Conservation (phyloP, 176 grass and related monocot genomes). For the Aegilops umbellulata region DNA sequence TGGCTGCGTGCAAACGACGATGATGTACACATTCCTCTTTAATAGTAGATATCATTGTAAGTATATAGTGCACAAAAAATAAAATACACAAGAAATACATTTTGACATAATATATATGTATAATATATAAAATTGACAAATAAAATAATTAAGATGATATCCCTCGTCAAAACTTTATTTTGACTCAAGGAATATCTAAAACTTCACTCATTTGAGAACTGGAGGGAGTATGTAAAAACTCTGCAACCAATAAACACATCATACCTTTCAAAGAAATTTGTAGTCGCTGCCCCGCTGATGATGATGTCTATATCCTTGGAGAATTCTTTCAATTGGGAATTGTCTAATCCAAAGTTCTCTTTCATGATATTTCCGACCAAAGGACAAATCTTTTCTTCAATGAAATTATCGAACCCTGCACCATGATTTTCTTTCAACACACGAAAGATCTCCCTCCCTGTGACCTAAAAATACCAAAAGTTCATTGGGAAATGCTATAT, state of each 20-base stretch:
- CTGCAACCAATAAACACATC: neutral
- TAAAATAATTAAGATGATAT: too few species aligned
- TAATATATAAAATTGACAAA: too few species aligned
- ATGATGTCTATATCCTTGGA: neutral
- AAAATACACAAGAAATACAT: too few species aligned
- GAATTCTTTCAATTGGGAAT: neutral
- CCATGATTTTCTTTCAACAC: neutral
- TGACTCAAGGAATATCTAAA: too few species aligned
- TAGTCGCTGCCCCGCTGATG: neutral
- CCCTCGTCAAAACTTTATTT: too few species aligned
- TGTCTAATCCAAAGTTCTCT: neutral
- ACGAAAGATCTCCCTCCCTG: neutral
- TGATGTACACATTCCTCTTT: too few species aligned
- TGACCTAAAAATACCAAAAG: neutral
- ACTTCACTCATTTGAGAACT: too few species aligned
- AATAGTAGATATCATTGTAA: too few species aligned
- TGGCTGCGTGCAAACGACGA: too few species aligned
- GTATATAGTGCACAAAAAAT: too few species aligned
- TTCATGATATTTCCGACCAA: neutral
- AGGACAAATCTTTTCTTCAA: neutral
- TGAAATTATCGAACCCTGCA: neutral
- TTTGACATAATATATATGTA: too few species aligned
- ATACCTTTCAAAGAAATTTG: slow-evolving; percentile 3
- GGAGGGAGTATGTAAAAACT: neutral
- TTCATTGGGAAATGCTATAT: neutral